Conservation (phyloP, 768 basidiomycete species). For the Lactifluus piperatus region DNA sequence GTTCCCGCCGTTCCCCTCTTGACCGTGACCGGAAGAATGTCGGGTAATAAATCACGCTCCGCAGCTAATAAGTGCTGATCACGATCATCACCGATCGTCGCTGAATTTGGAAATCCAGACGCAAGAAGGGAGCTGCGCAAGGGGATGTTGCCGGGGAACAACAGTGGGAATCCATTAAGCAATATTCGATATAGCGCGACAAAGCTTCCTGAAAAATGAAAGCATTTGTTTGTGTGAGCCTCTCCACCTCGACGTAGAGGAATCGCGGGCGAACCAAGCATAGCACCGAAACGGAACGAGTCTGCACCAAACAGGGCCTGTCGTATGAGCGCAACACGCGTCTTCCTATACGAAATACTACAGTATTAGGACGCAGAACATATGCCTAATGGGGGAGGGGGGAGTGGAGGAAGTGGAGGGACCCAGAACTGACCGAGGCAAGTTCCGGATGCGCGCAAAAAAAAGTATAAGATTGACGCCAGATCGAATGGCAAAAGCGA, state of each 20-base stretch:
- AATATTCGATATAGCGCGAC: conserved; percentile 71
- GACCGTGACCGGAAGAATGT: background rate
- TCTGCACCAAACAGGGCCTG: conserved; percentile 81
- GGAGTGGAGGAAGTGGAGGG: too few relatives aligned
- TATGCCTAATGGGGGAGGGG: too few relatives aligned
- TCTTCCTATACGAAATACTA: conserved; percentile 36
- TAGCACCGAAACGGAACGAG: conserved; percentile 75
- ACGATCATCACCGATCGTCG: conserved; percentile 20
- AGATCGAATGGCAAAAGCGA: conserved; percentile 78
- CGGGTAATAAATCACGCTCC: conserved; percentile 11
- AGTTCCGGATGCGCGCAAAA: conserved; percentile 53
- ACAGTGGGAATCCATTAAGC: conserved; percentile 66
- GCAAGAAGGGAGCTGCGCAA: too few relatives aligned
- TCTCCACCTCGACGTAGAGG: background rate
- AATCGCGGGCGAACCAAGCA: conserved; percentile 51
- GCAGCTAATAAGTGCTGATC: conserved; percentile 12
- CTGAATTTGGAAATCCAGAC: conserved; percentile 14
- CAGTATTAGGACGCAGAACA: background rate
- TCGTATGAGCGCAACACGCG: conserved; percentile 58
- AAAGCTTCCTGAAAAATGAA: conserved; percentile 49
- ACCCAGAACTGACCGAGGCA: background rate
- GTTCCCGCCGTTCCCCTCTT: conserved; percentile 23
- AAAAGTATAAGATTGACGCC: conserved; percentile 75
- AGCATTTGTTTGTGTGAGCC: too few relatives aligned
- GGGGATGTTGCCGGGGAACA: conserved; percentile 37